Evolutionary conservation across 345 rosid species (phyloP).

Genomic region (Melaleuca alternifolia): DNA sequence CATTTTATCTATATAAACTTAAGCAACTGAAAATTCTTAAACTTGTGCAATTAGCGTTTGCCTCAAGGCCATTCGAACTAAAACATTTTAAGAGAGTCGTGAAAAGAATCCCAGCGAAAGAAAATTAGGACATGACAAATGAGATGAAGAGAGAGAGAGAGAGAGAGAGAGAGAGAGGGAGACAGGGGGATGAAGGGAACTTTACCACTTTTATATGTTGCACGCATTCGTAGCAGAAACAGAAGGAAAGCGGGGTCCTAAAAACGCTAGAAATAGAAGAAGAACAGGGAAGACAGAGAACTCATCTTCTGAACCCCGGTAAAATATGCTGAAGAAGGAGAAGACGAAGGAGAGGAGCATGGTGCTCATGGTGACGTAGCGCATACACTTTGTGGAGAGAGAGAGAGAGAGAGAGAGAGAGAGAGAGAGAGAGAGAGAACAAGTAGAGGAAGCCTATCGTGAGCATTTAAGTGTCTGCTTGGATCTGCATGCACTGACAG

Average conservation of each 20-base stretch:
- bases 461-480: neutral
- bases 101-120: neutral
- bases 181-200: neutral
- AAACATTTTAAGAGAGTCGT: neutral
- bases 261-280: neutral
- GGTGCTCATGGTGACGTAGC: neutral
- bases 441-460: neutral
- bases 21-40: neutral
- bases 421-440: neutral
- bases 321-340: neutral
- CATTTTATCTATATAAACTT: neutral
- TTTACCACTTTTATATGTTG: conserved; percentile 44
- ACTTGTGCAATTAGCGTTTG: neutral
- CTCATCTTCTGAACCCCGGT: neutral
- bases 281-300: neutral
- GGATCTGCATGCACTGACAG: conserved; percentile 3
- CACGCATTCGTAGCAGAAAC: conserved; percentile 54
- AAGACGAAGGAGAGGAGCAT: neutral
- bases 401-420: neutral
- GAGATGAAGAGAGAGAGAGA: neutral
- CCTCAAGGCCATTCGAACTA: neutral
- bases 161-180: neutral
- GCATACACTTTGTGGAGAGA: neutral
- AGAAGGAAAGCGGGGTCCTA: neutral
- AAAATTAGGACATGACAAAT: neutral